Evolutionary conservation across 2,329 filamentous ascomycete species (phyloP), one percentile per base, ranked within the genome.

Genomic region (Cadophora sp.): DNA sequence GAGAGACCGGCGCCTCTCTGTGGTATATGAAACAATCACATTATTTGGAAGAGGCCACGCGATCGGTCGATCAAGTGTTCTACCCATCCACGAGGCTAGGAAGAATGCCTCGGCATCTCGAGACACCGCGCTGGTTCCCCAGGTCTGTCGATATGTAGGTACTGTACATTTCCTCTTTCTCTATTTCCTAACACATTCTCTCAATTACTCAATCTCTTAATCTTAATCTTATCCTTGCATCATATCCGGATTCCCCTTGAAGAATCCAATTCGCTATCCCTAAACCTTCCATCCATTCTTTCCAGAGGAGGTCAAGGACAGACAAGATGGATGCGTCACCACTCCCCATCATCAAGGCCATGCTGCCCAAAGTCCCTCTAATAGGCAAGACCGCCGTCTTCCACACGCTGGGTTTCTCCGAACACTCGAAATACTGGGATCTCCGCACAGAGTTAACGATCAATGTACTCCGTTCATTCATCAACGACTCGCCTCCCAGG

Each of bases 391-490:
- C 89, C 1, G 83, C 87, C 1, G 68, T 92, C 14, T 80, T 84
- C 58, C 91, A 94, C 73, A 75, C 89, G 2, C 82, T 97, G 8
- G 85, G 84, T 33, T 79, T 91, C 48, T 93, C 94, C 0, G 84
- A 89, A 41, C 89, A 88, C 8, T 87, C 90, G 4, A 86, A 88
- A 56, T 93, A 96, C 81, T 89, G 95, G 80, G 91, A 97, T 76
- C 80, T 97, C 4, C 85, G 85, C 61, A 95, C 91, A 16, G 90
- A 91, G 65, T 76, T 97, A 64, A 89, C 85, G 0, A 83, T 97
- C 65, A 85, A 87, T 30, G 80, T 96, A 18, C 78, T 97, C n/a
- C 89, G 92, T 22, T 86, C 86, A 0, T 82, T 93, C 64, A 77
- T 93, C 61, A 76, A 78, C 16, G 64, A 74, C 64, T 71, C 69